Conservation (phyloP, 495 filamentous ascomycete genomes). For the Penicillium soppii region DNA sequence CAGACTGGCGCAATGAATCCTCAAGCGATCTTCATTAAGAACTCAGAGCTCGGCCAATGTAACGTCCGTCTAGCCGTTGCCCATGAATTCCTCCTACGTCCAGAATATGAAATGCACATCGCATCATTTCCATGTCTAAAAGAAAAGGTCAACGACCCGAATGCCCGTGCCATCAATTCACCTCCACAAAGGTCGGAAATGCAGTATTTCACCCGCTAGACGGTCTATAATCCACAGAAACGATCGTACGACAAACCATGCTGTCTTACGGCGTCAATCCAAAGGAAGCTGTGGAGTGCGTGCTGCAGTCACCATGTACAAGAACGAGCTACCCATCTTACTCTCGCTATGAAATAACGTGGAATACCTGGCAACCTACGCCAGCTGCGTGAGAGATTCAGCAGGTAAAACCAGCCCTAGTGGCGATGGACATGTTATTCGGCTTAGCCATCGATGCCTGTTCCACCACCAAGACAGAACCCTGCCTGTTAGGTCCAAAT, state of each 20-base stretch:
- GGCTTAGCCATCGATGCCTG: not conserved
- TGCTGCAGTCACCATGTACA: not conserved
- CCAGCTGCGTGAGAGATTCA: not conserved
- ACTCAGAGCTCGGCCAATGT: conserved; percentile 46
- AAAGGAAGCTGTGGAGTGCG: not conserved
- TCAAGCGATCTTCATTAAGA: conserved; percentile 34
- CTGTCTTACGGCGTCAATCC: not conserved
- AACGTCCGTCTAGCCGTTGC: conserved; percentile 43
- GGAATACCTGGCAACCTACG: not conserved
- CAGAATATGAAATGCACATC: conserved; percentile 41
- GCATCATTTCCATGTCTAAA: conserved; percentile 41
- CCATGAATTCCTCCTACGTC: conserved; percentile 39
- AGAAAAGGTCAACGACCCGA: conserved; percentile 14
- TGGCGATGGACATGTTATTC: not conserved
- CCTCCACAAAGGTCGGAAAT: too few species aligned
- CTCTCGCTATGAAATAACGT: not conserved
- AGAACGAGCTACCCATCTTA: not conserved
- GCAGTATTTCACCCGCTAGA: not conserved
- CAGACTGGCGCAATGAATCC: too few species aligned
- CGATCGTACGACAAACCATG: not conserved
- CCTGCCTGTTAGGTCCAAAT: not conserved
- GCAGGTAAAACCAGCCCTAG: not conserved
- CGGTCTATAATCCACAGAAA: not conserved
- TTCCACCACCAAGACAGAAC: not conserved
- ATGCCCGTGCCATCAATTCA: conserved; percentile 1